Conservation (phyloP, 176 grass and related monocot species). For the Musa acuminata region DNA sequence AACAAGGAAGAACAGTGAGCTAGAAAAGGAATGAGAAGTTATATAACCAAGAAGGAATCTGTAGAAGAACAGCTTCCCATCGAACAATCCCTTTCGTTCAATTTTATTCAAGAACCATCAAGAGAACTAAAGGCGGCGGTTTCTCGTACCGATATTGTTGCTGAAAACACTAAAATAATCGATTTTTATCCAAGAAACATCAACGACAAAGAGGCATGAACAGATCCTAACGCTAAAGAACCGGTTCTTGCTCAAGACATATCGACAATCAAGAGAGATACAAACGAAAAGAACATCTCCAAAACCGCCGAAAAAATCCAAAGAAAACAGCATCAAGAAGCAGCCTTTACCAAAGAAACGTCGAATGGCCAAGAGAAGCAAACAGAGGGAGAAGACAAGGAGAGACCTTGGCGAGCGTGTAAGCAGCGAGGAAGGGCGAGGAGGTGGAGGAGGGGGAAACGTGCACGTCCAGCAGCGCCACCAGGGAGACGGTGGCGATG, state of each 20-base stretch:
- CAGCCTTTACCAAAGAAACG: not conserved
- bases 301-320: not conserved
- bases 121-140: too few species aligned
- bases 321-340: not conserved
- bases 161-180: not conserved
- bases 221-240: not conserved
- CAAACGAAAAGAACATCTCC: not conserved
- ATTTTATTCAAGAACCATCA: too few species aligned
- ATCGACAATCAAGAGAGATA: not conserved
- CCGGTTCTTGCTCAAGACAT: not conserved
- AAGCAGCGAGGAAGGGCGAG: constrained; percentile 16
- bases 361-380: not conserved
- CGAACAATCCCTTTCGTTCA: too few species aligned
- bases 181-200: not conserved
- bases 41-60: too few species aligned
- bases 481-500: constrained; percentile 25
- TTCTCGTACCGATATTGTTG: too few species aligned
- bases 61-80: too few species aligned
- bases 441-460: constrained; percentile 18
- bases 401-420: constrained; percentile 45
- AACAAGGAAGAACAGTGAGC: not conserved
- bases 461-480: constrained; percentile 46
- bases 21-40: too few species aligned
- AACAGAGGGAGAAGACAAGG: not conserved
- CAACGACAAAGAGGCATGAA: not conserved